Conservation (phyloP, 306 rosid genomes). For the Delonix regia region DNA sequence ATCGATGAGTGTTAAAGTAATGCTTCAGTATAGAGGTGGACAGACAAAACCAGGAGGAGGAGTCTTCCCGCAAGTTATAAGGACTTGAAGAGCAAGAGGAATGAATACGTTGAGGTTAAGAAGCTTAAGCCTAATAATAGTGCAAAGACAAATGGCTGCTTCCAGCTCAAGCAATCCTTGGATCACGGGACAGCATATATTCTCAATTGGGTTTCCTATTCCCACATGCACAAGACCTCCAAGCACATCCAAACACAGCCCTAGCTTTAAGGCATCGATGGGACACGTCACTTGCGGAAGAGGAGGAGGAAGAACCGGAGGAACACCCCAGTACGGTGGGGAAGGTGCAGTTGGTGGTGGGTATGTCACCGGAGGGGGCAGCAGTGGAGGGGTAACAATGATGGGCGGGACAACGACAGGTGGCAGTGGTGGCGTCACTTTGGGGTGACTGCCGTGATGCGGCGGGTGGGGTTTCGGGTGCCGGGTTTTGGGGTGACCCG, state of each 20-base stretch:
- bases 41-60: slow-evolving; percentile 95
- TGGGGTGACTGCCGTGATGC: slow-evolving; percentile 51
- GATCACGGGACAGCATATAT: slow-evolving; percentile 81
- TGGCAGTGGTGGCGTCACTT: slow-evolving; percentile 43
- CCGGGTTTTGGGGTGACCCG: slow-evolving; percentile 42
- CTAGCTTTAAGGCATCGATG: slow-evolving; percentile 71
- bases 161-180: slow-evolving; percentile 84
- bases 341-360: slow-evolving; percentile 63
- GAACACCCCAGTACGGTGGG: slow-evolving; percentile 12
- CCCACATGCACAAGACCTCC: slow-evolving; percentile 84
- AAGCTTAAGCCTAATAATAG: slow-evolving; percentile 70
- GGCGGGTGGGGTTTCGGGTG: slow-evolving; percentile 45
- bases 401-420: slow-evolving; percentile 55
- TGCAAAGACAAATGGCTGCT: slow-evolving; percentile 92
- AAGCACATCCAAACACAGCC: slow-evolving; percentile 83
- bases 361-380: slow-evolving; percentile 56
- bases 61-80: slow-evolving; percentile 72
- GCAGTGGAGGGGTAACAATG: slow-evolving; percentile 52
- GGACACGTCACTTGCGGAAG: slow-evolving; percentile 57
- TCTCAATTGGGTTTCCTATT: slow-evolving; percentile 70
- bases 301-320: slow-evolving; percentile 33
- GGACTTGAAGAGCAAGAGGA: slow-evolving; percentile 84
- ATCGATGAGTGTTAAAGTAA: not conserved
- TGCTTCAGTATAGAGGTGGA: slow-evolving; percentile 56
- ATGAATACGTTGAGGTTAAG: slow-evolving; percentile 73